phyloP scores from a whole-genome alignment of 83 land plant species.

The Thuja plicata region DNA sequence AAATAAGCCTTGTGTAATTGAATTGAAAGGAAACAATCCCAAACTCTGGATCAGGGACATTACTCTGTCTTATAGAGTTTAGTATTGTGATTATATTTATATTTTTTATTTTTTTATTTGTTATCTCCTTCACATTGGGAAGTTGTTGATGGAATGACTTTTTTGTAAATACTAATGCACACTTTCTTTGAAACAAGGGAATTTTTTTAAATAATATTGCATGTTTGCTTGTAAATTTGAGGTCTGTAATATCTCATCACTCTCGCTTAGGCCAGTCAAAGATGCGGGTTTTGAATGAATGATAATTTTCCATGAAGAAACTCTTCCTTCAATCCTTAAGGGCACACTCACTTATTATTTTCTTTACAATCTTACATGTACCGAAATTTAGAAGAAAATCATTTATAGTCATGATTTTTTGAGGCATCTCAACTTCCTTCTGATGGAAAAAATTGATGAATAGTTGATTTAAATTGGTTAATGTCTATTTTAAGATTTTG shows the following conservation, averaged over 20 bases:
- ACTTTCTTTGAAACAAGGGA: background rate
- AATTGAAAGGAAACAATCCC: no score
- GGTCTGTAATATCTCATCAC: slow-evolving; percentile 57
- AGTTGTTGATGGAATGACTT: background rate
- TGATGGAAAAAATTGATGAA: background rate
- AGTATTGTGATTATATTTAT: background rate
- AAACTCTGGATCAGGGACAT: no score
- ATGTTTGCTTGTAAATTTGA: slow-evolving; percentile 51
- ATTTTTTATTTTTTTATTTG: background rate
- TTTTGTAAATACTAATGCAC: background rate
- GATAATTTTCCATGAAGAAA: slow-evolving; percentile 95
- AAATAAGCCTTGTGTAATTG: no score
- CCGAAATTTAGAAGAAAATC: background rate
- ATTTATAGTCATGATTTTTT: background rate
- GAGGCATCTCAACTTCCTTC: background rate
- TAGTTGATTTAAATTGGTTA: background rate
- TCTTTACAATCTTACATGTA: background rate
- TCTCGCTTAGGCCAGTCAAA: slow-evolving; percentile 58
- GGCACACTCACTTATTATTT: slow-evolving; percentile 36
- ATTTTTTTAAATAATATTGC: background rate
- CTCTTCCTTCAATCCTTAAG: slow-evolving; percentile 88
- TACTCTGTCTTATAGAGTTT: background rate
- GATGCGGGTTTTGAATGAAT: slow-evolving; percentile 82
- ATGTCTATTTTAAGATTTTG: background rate
- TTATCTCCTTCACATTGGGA: background rate